Evolutionary conservation across 257 asterid genomes (phyloP).

Genomic region (Orobanche coerulescens): DNA sequence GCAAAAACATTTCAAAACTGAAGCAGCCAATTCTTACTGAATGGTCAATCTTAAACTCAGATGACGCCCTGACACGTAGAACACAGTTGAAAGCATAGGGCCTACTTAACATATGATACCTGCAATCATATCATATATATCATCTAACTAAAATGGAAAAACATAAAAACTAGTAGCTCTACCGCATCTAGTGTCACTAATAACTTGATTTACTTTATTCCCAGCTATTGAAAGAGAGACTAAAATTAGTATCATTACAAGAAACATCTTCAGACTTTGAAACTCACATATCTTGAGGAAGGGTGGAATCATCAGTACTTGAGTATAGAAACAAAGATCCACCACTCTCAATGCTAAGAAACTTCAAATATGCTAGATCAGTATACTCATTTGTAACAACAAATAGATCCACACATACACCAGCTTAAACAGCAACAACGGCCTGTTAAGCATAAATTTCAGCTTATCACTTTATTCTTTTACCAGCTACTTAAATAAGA

Average conservation of each 20-base stretch:
- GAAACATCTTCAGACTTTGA: too few species aligned
- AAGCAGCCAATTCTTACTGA: constrained; percentile 47
- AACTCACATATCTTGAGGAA: constrained; percentile 99
- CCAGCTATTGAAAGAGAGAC: too few species aligned
- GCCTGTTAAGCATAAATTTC: constrained; percentile 60
- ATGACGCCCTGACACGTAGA: constrained; percentile 81
- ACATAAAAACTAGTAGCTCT: too few species aligned
- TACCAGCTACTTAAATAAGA: too few species aligned
- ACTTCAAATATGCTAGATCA: constrained; percentile 93
- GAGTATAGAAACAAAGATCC: constrained; percentile 94
- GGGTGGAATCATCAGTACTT: constrained; percentile 92
- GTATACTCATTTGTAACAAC: constrained; percentile 98
- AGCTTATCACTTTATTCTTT: constrained; percentile 24
- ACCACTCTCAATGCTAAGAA: constrained; percentile 96
- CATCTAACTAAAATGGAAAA: too few species aligned
- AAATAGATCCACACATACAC: constrained; percentile 91
- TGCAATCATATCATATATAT: constrained; percentile 40
- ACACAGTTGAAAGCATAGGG: constrained; percentile 97
- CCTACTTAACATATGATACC: constrained; percentile 95
- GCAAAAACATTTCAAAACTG: constrained; percentile 4
- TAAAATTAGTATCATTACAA: too few species aligned
- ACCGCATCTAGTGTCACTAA: too few species aligned
- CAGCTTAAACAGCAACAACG: constrained; percentile 97
- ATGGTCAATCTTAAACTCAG: constrained; percentile 81
- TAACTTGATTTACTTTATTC: constrained; percentile 5